Conservation (phyloP, 75 land plant species). For the Larix kaempferi region DNA sequence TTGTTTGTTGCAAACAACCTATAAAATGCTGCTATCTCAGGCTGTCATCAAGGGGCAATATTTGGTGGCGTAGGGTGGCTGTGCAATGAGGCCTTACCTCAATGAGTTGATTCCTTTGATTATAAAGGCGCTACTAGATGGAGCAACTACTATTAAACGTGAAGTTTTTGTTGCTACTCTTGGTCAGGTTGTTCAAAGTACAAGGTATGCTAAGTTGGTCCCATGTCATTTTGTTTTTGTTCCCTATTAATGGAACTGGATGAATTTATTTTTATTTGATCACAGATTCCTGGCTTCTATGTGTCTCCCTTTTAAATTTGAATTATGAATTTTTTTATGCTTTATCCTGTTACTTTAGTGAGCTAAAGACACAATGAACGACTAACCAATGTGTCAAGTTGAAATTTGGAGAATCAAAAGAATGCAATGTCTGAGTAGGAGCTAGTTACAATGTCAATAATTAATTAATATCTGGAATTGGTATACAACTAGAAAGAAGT, state of each 20-base stretch:
- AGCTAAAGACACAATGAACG: no score
- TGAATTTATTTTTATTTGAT: neutral
- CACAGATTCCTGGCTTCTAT: neutral
- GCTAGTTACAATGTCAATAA: no score
- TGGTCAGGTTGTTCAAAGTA: conserved; percentile 99
- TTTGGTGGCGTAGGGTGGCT: conserved; percentile 71
- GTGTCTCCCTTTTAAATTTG: neutral
- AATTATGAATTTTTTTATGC: neutral
- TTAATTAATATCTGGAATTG: no score
- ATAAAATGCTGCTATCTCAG: no score
- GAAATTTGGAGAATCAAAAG: no score
- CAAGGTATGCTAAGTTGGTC: conserved; percentile 62
- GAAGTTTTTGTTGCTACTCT: conserved; percentile 96
- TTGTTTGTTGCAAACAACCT: no score
- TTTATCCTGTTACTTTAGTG: neutral
- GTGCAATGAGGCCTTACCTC: conserved; percentile 81
- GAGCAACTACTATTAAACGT: conserved; percentile 78
- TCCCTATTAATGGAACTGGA: neutral
- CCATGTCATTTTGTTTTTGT: neutral
- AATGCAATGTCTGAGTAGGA: no score
- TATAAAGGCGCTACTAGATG: conserved; percentile 92
- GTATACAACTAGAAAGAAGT: no score
- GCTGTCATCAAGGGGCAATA: no score
- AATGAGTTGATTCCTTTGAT: conserved; percentile 82
- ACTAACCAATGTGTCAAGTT: no score